A percentile compares a stretch with the other conserved stretches of the same genome.
phyloP scores from a whole-genome alignment of 768 basidiomycete species.

The Rhodotorula diobovata region DNA sequence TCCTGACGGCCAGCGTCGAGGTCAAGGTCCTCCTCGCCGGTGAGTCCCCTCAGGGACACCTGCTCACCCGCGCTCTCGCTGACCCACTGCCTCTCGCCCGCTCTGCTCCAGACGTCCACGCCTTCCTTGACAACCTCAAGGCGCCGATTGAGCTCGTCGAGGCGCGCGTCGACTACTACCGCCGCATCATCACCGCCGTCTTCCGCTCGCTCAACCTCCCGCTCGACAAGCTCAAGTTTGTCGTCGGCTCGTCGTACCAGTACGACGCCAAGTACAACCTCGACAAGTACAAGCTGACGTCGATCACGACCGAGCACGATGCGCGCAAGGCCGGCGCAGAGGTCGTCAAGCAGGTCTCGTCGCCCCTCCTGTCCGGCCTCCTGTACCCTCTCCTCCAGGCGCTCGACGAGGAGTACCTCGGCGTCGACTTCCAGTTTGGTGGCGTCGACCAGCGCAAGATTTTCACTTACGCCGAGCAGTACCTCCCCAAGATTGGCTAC shows the following conservation, averaged over 20 bases:
- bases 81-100: too few species aligned
- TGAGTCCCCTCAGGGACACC: constrained; percentile 40
- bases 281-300: constrained; percentile 84
- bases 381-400: constrained; percentile 96
- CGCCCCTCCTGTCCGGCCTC: constrained; percentile 68
- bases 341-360: constrained; percentile 92
- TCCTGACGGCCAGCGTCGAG: constrained; percentile 84
- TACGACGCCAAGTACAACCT: constrained; percentile 84
- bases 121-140: constrained; percentile 95
- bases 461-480: constrained; percentile 94
- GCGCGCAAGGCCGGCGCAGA: constrained; percentile 98
- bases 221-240: constrained; percentile 71
- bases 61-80: background rate
- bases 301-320: constrained; percentile 91
- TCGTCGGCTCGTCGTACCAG: constrained; percentile 89
- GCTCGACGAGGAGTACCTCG: constrained; percentile 94
- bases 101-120: constrained; percentile 69
- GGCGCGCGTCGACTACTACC: constrained; percentile 84
- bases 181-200: constrained; percentile 71
- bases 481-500: constrained; percentile 90
- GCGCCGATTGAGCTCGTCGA: constrained; percentile 87
- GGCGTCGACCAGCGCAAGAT: constrained; percentile 97
- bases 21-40: constrained; percentile 79
- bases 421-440: constrained; percentile 94
- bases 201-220: constrained; percentile 88